phyloP scores from a whole-genome alignment of 768 basidiomycete species.

The Clavaria fumosa region DNA sequence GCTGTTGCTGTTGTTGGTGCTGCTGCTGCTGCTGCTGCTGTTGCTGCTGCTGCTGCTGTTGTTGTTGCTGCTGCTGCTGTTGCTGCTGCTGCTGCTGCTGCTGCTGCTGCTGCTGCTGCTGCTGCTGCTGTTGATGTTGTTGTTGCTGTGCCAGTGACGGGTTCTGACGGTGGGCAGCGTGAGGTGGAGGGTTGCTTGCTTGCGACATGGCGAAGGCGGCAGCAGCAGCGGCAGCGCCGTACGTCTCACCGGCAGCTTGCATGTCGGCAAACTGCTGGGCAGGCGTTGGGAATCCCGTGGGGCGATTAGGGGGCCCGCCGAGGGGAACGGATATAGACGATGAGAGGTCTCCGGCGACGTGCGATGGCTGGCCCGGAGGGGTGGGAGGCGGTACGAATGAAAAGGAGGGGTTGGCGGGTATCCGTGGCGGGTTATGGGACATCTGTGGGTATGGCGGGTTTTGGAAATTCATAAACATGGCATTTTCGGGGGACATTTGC shows the following conservation, averaged over 20 bases:
- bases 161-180: constrained; percentile 30
- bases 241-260: no score
- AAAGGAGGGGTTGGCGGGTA: constrained; percentile 23
- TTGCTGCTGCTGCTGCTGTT: no score
- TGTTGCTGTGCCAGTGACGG: no score
- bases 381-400: constrained; percentile 31
- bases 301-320: constrained; percentile 26
- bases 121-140: no score
- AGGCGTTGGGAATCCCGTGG: constrained; percentile 38
- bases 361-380: constrained; percentile 29
- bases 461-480: constrained; percentile 30
- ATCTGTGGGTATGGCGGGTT: constrained; percentile 18
- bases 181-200: constrained; percentile 19
- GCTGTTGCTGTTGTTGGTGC: constrained; percentile 11
- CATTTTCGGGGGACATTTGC: constrained; percentile 32
- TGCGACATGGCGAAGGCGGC: no score
- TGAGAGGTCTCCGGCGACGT: constrained; percentile 27
- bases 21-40: no score
- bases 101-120: no score
- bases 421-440: constrained; percentile 19
- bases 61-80: no score
- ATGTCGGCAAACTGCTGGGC: constrained; percentile 51
- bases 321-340: constrained; percentile 23
- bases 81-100: no score
- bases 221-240: no score